phyloP scores from a whole-genome alignment of 2,329 filamentous ascomycete genomes.

The Coniella lustricola region DNA sequence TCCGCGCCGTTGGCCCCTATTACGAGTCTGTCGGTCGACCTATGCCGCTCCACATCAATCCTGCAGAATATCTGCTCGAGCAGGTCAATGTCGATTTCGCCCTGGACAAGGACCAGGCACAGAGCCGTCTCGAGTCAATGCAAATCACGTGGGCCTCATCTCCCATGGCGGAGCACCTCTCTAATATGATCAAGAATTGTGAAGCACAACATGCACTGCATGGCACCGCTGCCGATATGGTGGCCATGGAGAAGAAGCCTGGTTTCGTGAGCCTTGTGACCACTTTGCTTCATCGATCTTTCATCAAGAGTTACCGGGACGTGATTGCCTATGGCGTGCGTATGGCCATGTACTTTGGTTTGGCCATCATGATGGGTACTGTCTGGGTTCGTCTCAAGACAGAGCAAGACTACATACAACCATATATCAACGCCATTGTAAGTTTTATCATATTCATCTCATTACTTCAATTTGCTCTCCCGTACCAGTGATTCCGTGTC shows the following conservation, averaged over 20 bases:
- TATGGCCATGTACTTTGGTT: slow-evolving; percentile 70
- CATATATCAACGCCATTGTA: slow-evolving; percentile 73
- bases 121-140: slow-evolving; percentile 44
- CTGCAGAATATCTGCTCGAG: slow-evolving; percentile 74
- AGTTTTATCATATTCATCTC: slow-evolving; percentile 20
- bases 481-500: too few relatives aligned
- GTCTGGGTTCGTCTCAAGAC: slow-evolving; percentile 70
- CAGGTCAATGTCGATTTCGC: slow-evolving; percentile 72
- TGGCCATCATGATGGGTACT: slow-evolving; percentile 83
- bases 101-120: slow-evolving; percentile 37
- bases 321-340: slow-evolving; percentile 78
- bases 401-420: slow-evolving; percentile 66
- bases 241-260: slow-evolving; percentile 30
- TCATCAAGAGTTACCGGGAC: slow-evolving; percentile 79
- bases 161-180: slow-evolving; percentile 17
- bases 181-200: slow-evolving; percentile 19
- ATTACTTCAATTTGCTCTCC: too few relatives aligned
- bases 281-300: slow-evolving; percentile 68
- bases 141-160: slow-evolving; percentile 51
- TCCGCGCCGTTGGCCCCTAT: slow-evolving; percentile 51
- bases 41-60: slow-evolving; percentile 66
- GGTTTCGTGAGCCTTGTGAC: slow-evolving; percentile 44
- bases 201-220: slow-evolving; percentile 25
- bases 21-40: slow-evolving; percentile 54
- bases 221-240: slow-evolving; percentile 20